phyloP scores from a whole-genome alignment of 495 filamentous ascomycete genomes.

The Penicillium odoratum region DNA sequence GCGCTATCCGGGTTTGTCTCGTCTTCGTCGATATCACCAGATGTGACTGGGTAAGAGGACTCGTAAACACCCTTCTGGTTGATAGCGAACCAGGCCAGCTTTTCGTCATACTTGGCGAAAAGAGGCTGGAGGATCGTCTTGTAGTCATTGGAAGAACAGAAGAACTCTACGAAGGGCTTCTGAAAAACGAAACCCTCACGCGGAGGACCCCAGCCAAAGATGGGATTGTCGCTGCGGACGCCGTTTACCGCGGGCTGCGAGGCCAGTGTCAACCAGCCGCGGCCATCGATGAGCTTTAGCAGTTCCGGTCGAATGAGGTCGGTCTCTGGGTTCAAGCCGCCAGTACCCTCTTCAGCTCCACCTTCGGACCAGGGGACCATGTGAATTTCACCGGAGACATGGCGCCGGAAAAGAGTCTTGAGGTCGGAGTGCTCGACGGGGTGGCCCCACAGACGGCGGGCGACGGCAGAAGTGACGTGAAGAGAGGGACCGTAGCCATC shows the following conservation, averaged over 20 bases:
- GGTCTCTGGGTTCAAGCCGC: slow-evolving; percentile 71
- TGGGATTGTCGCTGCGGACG: slow-evolving; percentile 66
- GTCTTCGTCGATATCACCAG: slow-evolving; percentile 34
- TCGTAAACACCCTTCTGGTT: slow-evolving; percentile 71
- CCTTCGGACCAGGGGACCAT: slow-evolving; percentile 93
- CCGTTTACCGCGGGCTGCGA: slow-evolving; percentile 96
- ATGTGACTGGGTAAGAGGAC: slow-evolving; percentile 52
- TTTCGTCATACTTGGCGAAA: slow-evolving; percentile 58
- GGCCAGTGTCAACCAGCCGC: slow-evolving; percentile 92
- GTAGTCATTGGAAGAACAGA: slow-evolving; percentile 74
- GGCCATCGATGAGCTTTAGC: slow-evolving; percentile 65
- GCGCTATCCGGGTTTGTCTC: slow-evolving; percentile 56
- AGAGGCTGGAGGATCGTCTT: slow-evolving; percentile 54
- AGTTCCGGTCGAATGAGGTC: slow-evolving; percentile 72
- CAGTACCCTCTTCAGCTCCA: slow-evolving; percentile 55
- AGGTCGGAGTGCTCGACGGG: slow-evolving; percentile 70
- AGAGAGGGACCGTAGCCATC: slow-evolving; percentile 92
- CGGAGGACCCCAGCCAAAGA: slow-evolving; percentile 92
- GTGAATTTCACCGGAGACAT: slow-evolving; percentile 71
- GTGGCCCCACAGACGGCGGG: slow-evolving; percentile 79
- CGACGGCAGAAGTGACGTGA: slow-evolving; percentile 76
- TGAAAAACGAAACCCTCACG: slow-evolving; percentile 93
- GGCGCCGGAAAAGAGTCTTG: slow-evolving; percentile 71
- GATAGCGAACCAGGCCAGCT: slow-evolving; percentile 82
- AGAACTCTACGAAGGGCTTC: slow-evolving; percentile 97